A percentile compares a stretch with the other conserved stretches of the same genome.
Evolutionary conservation across 2,329 filamentous ascomycete species (phyloP).

Genomic region (Chaetomium sp.): DNA sequence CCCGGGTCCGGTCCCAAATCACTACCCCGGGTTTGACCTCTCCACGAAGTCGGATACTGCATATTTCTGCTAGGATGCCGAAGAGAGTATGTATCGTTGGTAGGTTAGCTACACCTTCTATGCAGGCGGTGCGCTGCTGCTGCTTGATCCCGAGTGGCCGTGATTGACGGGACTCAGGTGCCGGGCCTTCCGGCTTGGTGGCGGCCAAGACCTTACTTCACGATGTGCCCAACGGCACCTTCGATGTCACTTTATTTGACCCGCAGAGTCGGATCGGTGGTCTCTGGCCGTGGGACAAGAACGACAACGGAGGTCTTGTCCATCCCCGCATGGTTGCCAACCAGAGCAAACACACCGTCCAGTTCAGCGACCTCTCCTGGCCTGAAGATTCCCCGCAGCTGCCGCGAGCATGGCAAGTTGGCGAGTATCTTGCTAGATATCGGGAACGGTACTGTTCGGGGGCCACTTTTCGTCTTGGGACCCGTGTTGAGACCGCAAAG

Average conservation of each 20-base stretch:
- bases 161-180: slow-evolving; percentile 41
- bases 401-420: slow-evolving; percentile 71
- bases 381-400: slow-evolving; percentile 54
- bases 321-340: slow-evolving; percentile 67
- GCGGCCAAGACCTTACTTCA: slow-evolving; percentile 67
- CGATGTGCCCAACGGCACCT: slow-evolving; percentile 47
- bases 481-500: slow-evolving; percentile 38
- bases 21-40: background rate
- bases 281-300: slow-evolving; percentile 60
- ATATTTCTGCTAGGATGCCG: slow-evolving; percentile 27
- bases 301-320: slow-evolving; percentile 45
- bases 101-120: slow-evolving; percentile 22
- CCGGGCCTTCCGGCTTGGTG: slow-evolving; percentile 61
- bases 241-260: slow-evolving; percentile 67
- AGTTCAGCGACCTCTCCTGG: slow-evolving; percentile 69
- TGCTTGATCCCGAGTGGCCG: background rate
- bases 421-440: slow-evolving; percentile 64
- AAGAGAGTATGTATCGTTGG: slow-evolving; percentile 49
- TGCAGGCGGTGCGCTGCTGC: background rate
- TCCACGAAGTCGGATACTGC: background rate
- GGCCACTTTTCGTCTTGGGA: slow-evolving; percentile 43
- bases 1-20: slow-evolving; percentile 1
- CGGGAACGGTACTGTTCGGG: slow-evolving; percentile 45
- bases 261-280: slow-evolving; percentile 60
- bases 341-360: slow-evolving; percentile 69